Evolutionary conservation across 148 eudicot species (phyloP).

Genomic region (Cornus controversa): DNA sequence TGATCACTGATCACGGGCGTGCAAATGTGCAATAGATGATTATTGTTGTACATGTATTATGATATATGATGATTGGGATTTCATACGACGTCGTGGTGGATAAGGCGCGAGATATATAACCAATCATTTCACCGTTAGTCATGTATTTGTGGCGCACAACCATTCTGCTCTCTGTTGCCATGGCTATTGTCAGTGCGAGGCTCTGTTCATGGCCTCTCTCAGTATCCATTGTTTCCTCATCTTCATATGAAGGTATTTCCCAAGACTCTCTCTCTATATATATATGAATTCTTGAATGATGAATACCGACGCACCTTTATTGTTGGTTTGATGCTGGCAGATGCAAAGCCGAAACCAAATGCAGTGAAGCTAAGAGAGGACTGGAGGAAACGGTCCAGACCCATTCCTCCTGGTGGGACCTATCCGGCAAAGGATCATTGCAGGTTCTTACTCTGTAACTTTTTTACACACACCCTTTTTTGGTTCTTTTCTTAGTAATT

Average conservation of each 20-base stretch:
- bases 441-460: slow-evolving; percentile 45
- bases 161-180: background rate
- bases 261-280: background rate
- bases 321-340: slow-evolving; percentile 16
- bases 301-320: no score
- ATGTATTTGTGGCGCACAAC: background rate
- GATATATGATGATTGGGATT: no score
- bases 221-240: background rate
- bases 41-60: no score
- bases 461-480: background rate
- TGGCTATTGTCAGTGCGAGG: slow-evolving; percentile 4
- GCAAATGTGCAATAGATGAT: no score
- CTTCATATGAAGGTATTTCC: slow-evolving; percentile 3
- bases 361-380: slow-evolving; percentile 68
- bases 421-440: slow-evolving; percentile 95
- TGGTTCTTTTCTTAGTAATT: background rate
- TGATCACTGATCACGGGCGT: no score
- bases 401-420: slow-evolving; percentile 86
- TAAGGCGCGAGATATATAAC: no score
- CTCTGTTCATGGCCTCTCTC: background rate
- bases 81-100: no score
- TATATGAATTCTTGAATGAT: background rate
- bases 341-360: slow-evolving; percentile 29
- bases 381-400: slow-evolving; percentile 74
- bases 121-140: background rate